These are phyloP conservation scores for Xylaria multiplex DNA, from an alignment of 2,329 filamentous ascomycete genomes.

Conservation along the genomic window DNA sequence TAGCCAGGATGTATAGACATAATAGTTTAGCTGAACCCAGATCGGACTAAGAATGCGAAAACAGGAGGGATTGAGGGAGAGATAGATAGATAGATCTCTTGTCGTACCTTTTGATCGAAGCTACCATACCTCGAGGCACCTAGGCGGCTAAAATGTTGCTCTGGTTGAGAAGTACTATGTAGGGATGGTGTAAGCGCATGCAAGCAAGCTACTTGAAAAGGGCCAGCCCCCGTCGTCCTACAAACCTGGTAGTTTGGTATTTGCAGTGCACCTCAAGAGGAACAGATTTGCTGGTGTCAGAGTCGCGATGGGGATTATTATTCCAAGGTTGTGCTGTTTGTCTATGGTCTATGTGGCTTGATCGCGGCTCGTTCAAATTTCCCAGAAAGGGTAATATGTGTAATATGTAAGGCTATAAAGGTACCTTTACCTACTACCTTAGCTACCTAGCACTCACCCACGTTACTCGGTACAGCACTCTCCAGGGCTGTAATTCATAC, in stretches of 20 bases:
- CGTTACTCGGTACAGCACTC: no score
- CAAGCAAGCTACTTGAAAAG: constrained; percentile 9
- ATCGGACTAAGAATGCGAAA: neutral
- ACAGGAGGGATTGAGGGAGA: neutral
- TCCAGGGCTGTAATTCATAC: no score
- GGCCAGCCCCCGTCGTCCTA: constrained; percentile 2
- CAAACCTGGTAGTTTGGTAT: constrained; percentile 7
- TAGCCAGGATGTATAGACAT: constrained; percentile 5
- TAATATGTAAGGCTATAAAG: neutral
- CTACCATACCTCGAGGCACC: constrained; percentile 25
- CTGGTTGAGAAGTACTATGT: neutral
- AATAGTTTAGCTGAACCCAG: neutral
- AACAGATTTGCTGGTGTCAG: constrained; percentile 20
- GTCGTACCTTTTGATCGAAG: neutral
- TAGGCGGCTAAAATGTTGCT: constrained; percentile 13
- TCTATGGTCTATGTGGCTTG: constrained; percentile 39
- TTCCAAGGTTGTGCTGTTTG: constrained; percentile 14
- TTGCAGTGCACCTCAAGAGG: constrained; percentile 11
- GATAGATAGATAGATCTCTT: neutral
- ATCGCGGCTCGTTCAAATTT: constrained; percentile 32
- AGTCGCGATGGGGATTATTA: no score
- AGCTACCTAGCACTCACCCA: no score
- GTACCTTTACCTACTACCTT: constrained; percentile 1
- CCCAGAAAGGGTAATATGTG: neutral
- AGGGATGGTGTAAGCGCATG: constrained; percentile 22